Percentiles rank a stretch among this genome's conserved stretches.
These are phyloP conservation scores for Leishmania tarentolae DNA, from an alignment of 208 protist genomes.

Conservation along the genomic window DNA sequence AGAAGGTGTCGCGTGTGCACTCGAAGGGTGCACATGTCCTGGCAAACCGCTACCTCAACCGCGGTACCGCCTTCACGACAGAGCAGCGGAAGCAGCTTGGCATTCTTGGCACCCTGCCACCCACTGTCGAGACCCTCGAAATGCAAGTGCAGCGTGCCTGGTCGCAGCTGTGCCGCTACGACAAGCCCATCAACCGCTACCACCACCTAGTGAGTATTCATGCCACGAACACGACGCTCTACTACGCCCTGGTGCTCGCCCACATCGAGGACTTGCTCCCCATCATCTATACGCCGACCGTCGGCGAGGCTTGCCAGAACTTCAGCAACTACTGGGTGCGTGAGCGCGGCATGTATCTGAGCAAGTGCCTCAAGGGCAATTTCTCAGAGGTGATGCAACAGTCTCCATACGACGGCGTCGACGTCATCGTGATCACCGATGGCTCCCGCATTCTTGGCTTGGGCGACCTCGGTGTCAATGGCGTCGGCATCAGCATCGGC, in stretches of 20 bases:
- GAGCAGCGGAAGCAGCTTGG: conserved; percentile 73
- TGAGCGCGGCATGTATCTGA: conserved; percentile 92
- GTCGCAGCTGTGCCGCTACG: conserved; percentile 66
- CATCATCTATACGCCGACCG: conserved; percentile 91
- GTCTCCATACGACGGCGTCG: conserved; percentile 65
- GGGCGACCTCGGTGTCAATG: conserved; percentile 94
- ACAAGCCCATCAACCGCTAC: conserved; percentile 89
- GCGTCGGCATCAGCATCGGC: conserved; percentile 96
- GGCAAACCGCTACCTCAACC: conserved; percentile 80
- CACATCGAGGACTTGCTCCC: conserved; percentile 79
- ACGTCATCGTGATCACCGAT: conserved; percentile 97
- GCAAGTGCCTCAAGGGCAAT: conserved; percentile 69
- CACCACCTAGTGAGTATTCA: conserved; percentile 70
- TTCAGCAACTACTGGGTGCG: conserved; percentile 84
- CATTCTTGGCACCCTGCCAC: conserved; percentile 67
- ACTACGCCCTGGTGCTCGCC: conserved; percentile 74
- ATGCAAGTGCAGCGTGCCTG: conserved; percentile 76
- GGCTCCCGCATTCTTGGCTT: conserved; percentile 96
- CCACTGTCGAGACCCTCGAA: conserved; percentile 78
- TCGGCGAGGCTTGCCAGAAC: conserved; percentile 93
- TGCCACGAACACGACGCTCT: conserved; percentile 77
- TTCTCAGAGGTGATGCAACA: conserved; percentile 86
- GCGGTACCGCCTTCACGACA: conserved; percentile 79
- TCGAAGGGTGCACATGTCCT: conserved; percentile 46
- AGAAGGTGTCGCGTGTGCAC: conserved; percentile 20